Percentiles rank a stretch among this genome's conserved stretches.
Evolutionary conservation across 768 basidiomycete species (phyloP).

Genomic region (Myochromella boudieri): DNA sequence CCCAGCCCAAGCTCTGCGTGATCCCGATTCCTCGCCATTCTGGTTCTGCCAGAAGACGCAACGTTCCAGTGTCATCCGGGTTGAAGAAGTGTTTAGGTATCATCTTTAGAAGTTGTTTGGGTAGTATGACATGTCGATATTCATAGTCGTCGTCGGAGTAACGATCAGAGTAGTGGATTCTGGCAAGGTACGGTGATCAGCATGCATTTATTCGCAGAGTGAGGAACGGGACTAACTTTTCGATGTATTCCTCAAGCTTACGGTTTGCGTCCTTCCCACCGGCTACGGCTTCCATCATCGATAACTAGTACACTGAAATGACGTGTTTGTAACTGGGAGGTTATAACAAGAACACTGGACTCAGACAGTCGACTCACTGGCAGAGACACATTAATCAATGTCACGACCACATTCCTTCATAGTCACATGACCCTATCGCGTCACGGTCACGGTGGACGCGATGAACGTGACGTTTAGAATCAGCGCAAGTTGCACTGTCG

Average conservation of each 20-base stretch:
- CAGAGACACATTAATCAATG: background rate
- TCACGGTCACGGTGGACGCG: background rate
- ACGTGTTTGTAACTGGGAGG: background rate
- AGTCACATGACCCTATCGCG: constrained; percentile 15
- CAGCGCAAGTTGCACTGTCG: background rate
- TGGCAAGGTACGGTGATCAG: constrained; percentile 26
- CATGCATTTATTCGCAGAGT: constrained; percentile 15
- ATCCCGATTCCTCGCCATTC: constrained; percentile 99
- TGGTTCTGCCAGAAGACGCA: constrained; percentile 79
- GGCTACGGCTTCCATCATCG: constrained; percentile 28
- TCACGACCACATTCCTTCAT: no score
- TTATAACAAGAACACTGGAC: background rate
- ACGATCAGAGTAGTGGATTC: constrained; percentile 89
- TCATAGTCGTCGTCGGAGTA: constrained; percentile 92
- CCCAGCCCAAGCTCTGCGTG: constrained; percentile 94
- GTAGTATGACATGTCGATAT: constrained; percentile 96
- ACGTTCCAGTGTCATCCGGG: constrained; percentile 68
- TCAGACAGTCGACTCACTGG: background rate
- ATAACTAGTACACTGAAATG: background rate
- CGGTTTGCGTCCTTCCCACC: constrained; percentile 39
- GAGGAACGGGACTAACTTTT: constrained; percentile 49
- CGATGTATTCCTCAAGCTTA: constrained; percentile 75
- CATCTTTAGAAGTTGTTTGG: constrained; percentile 91
- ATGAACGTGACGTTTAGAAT: background rate
- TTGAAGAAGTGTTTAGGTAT: constrained; percentile 86